Base-by-base conservation (phyloP, 2,329 filamentous ascomycete species). In the Remersonia thermophila region DNA sequence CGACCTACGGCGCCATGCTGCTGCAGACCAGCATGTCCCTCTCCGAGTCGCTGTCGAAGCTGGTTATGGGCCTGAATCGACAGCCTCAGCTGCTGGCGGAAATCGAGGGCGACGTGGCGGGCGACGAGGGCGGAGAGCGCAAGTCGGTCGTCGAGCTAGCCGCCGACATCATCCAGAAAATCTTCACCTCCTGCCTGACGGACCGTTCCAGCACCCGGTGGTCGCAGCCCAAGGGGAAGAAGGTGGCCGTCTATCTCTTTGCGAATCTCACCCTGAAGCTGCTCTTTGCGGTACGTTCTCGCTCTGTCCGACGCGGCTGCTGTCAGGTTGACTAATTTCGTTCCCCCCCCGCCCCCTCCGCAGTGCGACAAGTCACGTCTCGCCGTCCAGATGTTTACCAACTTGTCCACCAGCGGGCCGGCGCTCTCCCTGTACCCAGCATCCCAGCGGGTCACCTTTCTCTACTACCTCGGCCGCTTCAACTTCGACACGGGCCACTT, bases 401-500 rank as follows among this genome's bases (percentile, higher is more conserved):
- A 91, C 53, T 89, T 95, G 45, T 79, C 77, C 33, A 78, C 82
- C 38, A 81, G 83, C 46, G 87, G 83, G 0, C 86, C 86, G 1
- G 83, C 85, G 0, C 62, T 96, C 10, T 69, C 73, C 2, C 72
- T 83, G 35, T 96, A 93, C 52, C 85, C 87, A 2, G 84, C 83
- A 15, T 73, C 81, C 5, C 83, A 96, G 54, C 76, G 86, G 33
- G 85, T 94, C 34, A 93, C 86, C 3, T 96, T 87, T 50, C 77
- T 96, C 11, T 95, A 94, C 62, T 94, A 94, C 54, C 77, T 96
- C 5, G 89, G 89, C 13, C 80, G 86, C 40, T 95, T 89, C 59
- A 77, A 87, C 52, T 85, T 93, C 55, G 77, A 83, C 44, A 87
- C 84, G 55, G 81, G 77, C 47, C 80, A 93, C 53, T 94, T 85